A percentile compares a stretch with the other conserved stretches of the same genome.
These are phyloP conservation scores for Sordaria brevicollis DNA, from an alignment of 495 filamentous ascomycete genomes.

Conservation along the genomic window DNA sequence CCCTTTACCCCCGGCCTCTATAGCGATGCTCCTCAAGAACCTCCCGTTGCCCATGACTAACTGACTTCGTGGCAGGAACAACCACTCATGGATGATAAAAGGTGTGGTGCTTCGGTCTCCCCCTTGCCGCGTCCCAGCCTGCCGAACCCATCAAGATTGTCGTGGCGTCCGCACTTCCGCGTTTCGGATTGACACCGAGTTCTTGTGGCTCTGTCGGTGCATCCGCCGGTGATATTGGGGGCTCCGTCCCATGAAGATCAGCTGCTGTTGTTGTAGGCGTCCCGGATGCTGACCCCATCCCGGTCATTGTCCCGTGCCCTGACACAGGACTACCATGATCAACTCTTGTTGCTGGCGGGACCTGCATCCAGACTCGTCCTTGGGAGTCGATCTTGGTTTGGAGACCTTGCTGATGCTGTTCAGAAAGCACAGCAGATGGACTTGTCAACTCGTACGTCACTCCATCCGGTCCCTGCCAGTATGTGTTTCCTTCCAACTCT, in stretches of 20 bases:
- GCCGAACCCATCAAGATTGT: neutral
- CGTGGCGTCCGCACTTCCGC: neutral
- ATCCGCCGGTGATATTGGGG: neutral
- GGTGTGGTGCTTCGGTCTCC: constrained; percentile 10
- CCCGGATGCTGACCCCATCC: neutral
- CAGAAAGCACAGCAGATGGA: neutral
- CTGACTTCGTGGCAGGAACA: neutral
- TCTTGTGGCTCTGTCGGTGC: constrained; percentile 3
- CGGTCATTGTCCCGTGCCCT: neutral
- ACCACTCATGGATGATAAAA: constrained; percentile 13
- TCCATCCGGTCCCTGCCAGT: constrained; percentile 5
- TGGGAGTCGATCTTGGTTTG: constrained; percentile 13
- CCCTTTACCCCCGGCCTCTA: neutral
- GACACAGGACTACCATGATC: neutral
- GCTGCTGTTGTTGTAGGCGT: neutral
- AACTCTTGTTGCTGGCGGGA: constrained; percentile 3
- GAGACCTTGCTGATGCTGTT: neutral
- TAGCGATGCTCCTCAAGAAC: neutral
- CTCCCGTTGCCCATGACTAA: neutral
- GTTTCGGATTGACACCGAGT: neutral
- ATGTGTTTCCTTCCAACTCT: neutral
- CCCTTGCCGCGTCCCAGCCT: constrained; percentile 7
- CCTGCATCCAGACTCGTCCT: constrained; percentile 18
- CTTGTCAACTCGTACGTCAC: constrained; percentile 8
- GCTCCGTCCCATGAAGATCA: neutral